Base-by-base conservation (phyloP, 164 flowering plant species). In the Sedum album region DNA sequence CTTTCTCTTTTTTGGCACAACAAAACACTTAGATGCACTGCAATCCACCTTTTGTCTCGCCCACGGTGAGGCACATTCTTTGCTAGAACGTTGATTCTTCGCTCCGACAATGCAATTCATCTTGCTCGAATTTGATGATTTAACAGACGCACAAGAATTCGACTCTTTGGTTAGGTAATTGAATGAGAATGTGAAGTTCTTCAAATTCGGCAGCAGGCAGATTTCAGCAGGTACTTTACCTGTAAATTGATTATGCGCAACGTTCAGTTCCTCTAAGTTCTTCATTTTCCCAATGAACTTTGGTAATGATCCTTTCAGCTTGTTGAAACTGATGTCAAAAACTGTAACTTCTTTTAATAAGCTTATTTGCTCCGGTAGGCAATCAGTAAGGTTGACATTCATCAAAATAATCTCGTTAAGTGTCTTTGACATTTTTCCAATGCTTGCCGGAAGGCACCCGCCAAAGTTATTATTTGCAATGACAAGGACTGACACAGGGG, bases 261-360 rank as follows among this genome's bases (percentile, higher is more conserved):
- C 48, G 4, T 44, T 44, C 48, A 44, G 48, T 18, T 44, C 18
- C 48, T 44, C 48, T 44, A 44, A 44, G 48, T 18, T 44, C 48
- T 44, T 73, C 61, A 86, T 31, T 48, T 87, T 84, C 6, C 76
- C 79, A 36, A 86, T 53, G 0, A 88, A 83, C 18, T 46, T 44
- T 2, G 91, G 88, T 20, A 86, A 17, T 0, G 73, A 79, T 6
- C 91, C 91, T 0, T 86, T 83, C 39, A 86, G 68, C 49, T 6
- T 38, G 41, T 87, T 87, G 76, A 79, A 87, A 21, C 91, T 67
- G 9, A 87, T 69, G 73, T 87, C 91, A 31, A 87, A 64, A 76
- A 81, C 79, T 6, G 72, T 74, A 1, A 87, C 71, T 30, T 68
- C 31, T 0, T 26, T 36, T 75, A 80, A 73, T 35, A 87, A 63